Evolutionary conservation across 768 basidiomycete species (phyloP).

Genomic region (Tricholoma terreum): DNA sequence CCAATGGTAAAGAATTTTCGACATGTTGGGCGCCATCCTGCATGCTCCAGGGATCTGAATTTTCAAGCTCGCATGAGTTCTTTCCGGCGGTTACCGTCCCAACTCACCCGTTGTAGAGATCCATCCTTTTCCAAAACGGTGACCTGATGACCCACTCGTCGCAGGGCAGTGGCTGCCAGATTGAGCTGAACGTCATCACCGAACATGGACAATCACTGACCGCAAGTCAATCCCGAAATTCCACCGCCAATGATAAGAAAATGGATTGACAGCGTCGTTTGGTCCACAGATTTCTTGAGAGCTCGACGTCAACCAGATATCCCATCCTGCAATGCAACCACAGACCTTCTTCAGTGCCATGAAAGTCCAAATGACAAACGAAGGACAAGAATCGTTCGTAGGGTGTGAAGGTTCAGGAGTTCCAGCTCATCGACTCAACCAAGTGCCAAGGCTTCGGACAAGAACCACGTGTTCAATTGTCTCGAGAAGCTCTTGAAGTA

Average conservation of each 20-base stretch:
- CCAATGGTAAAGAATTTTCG: conserved; percentile 56
- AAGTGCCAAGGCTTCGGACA: too few species aligned
- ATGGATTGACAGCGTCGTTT: conserved; percentile 6
- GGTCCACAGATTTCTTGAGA: conserved; percentile 1
- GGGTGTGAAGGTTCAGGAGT: too few species aligned
- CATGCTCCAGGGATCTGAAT: conserved; percentile 23
- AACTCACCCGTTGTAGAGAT: conserved; percentile 1
- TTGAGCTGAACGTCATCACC: background rate
- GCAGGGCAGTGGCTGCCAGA: conserved; percentile 43
- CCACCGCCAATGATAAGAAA: conserved; percentile 36
- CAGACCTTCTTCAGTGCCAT: conserved; percentile 1
- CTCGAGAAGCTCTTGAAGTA: too few species aligned
- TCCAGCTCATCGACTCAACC: too few species aligned
- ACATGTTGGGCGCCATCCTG: conserved; percentile 47
- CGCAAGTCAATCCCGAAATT: conserved; percentile 49
- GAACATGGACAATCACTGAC: background rate
- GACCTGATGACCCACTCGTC: conserved; percentile 53
- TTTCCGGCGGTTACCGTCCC: background rate
- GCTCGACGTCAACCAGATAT: background rate
- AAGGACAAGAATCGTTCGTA: background rate
- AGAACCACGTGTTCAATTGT: too few species aligned
- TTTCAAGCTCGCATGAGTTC: background rate
- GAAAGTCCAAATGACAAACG: background rate
- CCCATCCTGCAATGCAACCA: background rate
- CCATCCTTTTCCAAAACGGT: conserved; percentile 45